These are phyloP conservation scores for Elongisporangium undulatum DNA, from an alignment of 352 stramenopile species.

Conservation along the genomic window DNA sequence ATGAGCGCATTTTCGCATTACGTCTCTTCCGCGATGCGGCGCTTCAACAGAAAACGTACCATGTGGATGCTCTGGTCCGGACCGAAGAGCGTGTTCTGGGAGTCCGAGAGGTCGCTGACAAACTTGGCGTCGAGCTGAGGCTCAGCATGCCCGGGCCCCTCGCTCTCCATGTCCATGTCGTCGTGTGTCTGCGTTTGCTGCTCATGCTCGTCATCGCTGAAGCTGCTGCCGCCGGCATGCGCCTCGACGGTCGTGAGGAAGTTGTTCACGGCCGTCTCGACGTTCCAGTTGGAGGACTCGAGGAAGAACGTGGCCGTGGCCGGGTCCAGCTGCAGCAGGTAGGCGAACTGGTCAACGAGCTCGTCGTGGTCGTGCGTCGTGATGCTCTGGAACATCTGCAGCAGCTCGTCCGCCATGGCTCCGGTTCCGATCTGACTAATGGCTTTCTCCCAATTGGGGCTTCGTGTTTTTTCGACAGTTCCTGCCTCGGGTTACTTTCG, in stretches of 20 bases:
- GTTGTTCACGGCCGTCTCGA: conserved; percentile 80
- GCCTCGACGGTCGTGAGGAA: conserved; percentile 71
- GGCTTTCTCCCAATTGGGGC: conserved; percentile 1
- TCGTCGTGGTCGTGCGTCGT: conserved; percentile 82
- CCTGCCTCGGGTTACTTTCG: conserved; percentile 1
- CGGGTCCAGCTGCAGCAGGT: conserved; percentile 65
- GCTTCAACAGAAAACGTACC: conserved; percentile 21
- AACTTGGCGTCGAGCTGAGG: conserved; percentile 47
- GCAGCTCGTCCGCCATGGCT: conserved; percentile 71
- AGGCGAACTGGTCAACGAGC: conserved; percentile 79
- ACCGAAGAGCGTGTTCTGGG: conserved; percentile 48
- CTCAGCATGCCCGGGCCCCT: conserved; percentile 6
- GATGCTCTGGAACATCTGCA: conserved; percentile 88
- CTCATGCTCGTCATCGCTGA: conserved; percentile 2
- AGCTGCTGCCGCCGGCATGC: conserved; percentile 7
- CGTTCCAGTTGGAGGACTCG: conserved; percentile 88
- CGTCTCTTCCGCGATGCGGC: background rate
- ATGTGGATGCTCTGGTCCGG: conserved; percentile 50
- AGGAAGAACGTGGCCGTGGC: conserved; percentile 79
- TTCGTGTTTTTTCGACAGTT: background rate
- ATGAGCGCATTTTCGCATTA: background rate
- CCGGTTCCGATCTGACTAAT: background rate
- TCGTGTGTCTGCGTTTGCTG: conserved; percentile 15
- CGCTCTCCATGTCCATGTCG: conserved; percentile 58
- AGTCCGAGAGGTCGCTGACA: conserved; percentile 58